phyloP scores from a whole-genome alignment of 1,284 basidiomycete species.

The Xerocomus cyaneibrunnescens region DNA sequence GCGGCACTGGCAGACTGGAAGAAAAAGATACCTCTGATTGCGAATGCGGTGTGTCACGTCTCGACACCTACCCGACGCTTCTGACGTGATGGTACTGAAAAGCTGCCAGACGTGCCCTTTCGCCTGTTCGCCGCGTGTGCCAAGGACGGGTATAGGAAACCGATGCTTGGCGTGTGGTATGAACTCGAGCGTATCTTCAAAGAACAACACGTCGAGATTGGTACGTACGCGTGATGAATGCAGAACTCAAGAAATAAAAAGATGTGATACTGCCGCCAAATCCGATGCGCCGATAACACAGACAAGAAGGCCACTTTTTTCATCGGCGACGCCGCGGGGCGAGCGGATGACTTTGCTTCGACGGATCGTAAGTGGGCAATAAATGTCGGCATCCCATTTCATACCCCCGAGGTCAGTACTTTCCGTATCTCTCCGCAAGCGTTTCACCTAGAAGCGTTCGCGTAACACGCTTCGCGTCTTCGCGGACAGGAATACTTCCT shows the following conservation, averaged over 20 bases:
- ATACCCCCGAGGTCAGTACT: slow-evolving; percentile 59
- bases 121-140: slow-evolving; percentile 76
- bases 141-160: slow-evolving; percentile 83
- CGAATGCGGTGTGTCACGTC: slow-evolving; percentile 55
- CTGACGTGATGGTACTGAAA: no score
- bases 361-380: slow-evolving; percentile 86
- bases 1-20: slow-evolving; percentile 63
- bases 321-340: slow-evolving; percentile 90
- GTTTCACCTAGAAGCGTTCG: slow-evolving; percentile 1
- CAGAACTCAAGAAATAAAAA: no score
- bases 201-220: slow-evolving; percentile 61
- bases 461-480: not conserved
- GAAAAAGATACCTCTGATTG: slow-evolving; percentile 70
- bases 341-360: slow-evolving; percentile 69
- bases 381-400: slow-evolving; percentile 72
- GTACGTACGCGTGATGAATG: slow-evolving; percentile 39
- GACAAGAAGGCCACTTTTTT: slow-evolving; percentile 72
- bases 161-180: slow-evolving; percentile 86
- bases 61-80: not conserved
- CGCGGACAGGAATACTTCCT: slow-evolving; percentile 80
- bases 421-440: no score
- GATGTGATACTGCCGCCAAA: no score
- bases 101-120: slow-evolving; percentile 70
- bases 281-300: slow-evolving; percentile 37
- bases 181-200: slow-evolving; percentile 63